Conservation (phyloP, 2,329 filamentous ascomycete species). For the Pestalotiopsis sp. region DNA sequence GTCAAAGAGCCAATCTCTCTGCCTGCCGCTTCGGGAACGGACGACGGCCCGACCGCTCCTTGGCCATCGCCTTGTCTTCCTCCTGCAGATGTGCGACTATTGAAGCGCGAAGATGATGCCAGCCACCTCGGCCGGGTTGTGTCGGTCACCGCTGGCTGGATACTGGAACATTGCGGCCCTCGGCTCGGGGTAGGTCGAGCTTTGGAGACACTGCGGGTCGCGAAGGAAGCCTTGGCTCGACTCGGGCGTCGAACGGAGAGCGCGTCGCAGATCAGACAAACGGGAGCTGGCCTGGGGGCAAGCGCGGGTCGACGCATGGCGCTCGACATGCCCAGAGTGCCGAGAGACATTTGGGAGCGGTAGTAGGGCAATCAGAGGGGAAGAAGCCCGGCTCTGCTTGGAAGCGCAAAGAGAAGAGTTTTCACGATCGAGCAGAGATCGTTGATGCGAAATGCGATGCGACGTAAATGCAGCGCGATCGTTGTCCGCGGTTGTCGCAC, state of each 20-base stretch:
- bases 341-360: conserved; percentile 4
- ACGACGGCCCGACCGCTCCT: not conserved
- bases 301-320: conserved; percentile 11
- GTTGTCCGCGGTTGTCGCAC: not conserved
- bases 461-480: not conserved
- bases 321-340: not conserved
- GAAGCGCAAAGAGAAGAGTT: not conserved
- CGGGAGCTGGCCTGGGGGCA: not conserved
- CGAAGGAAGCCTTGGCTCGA: conserved; percentile 17
- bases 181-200: conserved; percentile 17
- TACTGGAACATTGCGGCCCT: not conserved
- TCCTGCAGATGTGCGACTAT: conserved; percentile 1
- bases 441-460: not conserved
- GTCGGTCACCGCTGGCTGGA: not conserved
- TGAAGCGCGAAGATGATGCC: conserved; percentile 3
- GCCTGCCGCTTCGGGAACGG: conserved; percentile 4
- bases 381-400: not conserved
- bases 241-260: conserved; percentile 23
- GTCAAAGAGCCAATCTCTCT: conserved; percentile 24
- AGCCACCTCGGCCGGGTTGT: conserved; percentile 10
- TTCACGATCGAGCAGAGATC: not conserved
- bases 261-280: conserved; percentile 34
- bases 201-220: conserved; percentile 33
- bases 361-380: not conserved
- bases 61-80: not conserved